A percentile compares a stretch with the other conserved stretches of the same genome.
These are phyloP conservation scores for Boletellus deceptivus DNA, from an alignment of 1,284 basidiomycete species.

Conservation along the genomic window DNA sequence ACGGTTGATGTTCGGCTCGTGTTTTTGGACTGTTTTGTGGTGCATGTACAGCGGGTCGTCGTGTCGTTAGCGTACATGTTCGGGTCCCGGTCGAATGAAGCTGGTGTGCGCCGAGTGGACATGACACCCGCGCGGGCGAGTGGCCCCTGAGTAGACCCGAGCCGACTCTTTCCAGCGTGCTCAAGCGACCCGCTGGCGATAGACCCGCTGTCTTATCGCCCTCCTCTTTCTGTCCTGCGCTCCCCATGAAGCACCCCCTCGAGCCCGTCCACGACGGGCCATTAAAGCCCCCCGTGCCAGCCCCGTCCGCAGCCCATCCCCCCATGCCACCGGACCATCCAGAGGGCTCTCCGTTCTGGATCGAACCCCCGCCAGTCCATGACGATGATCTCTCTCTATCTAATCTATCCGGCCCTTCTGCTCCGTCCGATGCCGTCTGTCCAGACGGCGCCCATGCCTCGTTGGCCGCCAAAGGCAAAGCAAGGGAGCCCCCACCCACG, in stretches of 20 bases:
- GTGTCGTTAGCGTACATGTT: not conserved
- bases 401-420: constrained; percentile 28
- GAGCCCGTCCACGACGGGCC: constrained; percentile 49
- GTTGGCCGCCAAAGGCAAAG: constrained; percentile 52
- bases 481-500: constrained; percentile 54
- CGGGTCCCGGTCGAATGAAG: not conserved
- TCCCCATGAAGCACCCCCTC: constrained; percentile 41
- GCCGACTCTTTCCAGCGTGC: constrained; percentile 23
- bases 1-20: constrained; percentile 8
- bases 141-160: constrained; percentile 24
- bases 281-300: constrained; percentile 17
- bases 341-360: constrained; percentile 16
- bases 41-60: not conserved
- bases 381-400: constrained; percentile 16
- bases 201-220: constrained; percentile 9
- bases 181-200: constrained; percentile 19
- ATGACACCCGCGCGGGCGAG: constrained; percentile 8
- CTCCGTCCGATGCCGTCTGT: constrained; percentile 11
- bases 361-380: constrained; percentile 1
- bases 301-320: constrained; percentile 18
- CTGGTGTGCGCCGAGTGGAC: constrained; percentile 1
- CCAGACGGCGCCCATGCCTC: constrained; percentile 20
- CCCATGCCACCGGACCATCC: constrained; percentile 19
- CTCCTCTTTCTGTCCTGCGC: constrained; percentile 18
- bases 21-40: constrained; percentile 8